These are phyloP conservation scores for Otatea glauca DNA, from an alignment of 176 grass and related monocot genomes.

Conservation along the genomic window DNA sequence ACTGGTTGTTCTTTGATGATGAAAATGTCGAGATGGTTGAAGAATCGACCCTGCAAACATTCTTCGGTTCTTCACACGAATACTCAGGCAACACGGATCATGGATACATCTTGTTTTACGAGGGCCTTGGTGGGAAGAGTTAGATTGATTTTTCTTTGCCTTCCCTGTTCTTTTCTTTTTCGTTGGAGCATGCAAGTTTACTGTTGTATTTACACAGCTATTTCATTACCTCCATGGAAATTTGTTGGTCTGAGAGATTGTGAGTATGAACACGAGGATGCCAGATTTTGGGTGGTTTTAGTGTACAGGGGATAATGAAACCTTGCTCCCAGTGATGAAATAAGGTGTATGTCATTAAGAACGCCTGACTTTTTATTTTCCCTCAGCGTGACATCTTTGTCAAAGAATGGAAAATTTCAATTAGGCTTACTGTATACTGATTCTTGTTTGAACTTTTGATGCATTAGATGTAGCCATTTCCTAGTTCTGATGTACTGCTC, in stretches of 20 bases:
- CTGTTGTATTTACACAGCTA: conserved; percentile 60
- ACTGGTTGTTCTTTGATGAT: conserved; percentile 98
- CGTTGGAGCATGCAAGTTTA: conserved; percentile 51
- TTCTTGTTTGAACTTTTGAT: conserved; percentile 31
- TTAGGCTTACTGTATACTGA: conserved; percentile 41
- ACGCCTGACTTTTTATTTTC: conserved; percentile 29
- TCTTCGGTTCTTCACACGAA: conserved; percentile 94
- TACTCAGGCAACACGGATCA: conserved; percentile 97
- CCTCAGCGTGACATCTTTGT: conserved; percentile 24
- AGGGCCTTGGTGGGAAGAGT: conserved; percentile 74
- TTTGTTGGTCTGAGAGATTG: conserved; percentile 44
- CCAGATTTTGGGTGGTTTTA: conserved; percentile 63
- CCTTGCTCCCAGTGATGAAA: conserved; percentile 54
- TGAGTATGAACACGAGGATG: conserved; percentile 50
- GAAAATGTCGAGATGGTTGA: conserved; percentile 98
- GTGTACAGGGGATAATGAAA: conserved; percentile 64
- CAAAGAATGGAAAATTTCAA: conserved; percentile 41
- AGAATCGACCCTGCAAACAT: conserved; percentile 82
- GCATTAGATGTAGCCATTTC: conserved; percentile 4
- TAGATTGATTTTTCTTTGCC: conserved; percentile 39
- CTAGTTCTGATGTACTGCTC: conserved; percentile 26
- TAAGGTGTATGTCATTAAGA: conserved; percentile 57
- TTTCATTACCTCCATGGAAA: conserved; percentile 57
- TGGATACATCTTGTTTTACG: conserved; percentile 99
- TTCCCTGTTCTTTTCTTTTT: conserved; percentile 37